Evolutionary conservation across 1,284 basidiomycete species (phyloP).

Genomic region (Ganoderma resinaceum): DNA sequence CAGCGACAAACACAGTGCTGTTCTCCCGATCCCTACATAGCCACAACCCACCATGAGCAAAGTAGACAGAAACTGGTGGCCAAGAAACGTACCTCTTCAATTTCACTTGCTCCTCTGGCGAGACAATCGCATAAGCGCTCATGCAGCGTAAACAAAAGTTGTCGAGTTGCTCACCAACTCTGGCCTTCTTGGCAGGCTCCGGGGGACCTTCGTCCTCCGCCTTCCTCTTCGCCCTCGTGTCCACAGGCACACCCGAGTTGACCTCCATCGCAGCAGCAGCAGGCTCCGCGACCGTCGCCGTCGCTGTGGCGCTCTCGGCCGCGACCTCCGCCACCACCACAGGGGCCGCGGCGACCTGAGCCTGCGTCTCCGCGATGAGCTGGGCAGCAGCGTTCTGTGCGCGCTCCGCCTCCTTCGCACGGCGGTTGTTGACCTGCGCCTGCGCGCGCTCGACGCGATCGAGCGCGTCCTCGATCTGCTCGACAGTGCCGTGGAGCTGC

Average conservation of each 20-base stretch:
- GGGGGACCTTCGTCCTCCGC: slow-evolving; percentile 58
- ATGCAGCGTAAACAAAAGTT: background rate
- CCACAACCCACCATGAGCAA: background rate
- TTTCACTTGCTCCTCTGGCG: slow-evolving; percentile 50
- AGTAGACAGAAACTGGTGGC: background rate
- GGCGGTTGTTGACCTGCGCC: slow-evolving; percentile 64
- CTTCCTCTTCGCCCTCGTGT: slow-evolving; percentile 62
- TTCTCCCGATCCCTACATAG: slow-evolving; percentile 90
- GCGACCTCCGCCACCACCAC: slow-evolving; percentile 42
- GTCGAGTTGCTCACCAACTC: slow-evolving; percentile 54
- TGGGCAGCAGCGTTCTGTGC: slow-evolving; percentile 61
- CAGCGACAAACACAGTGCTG: slow-evolving; percentile 87
- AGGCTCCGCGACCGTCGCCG: slow-evolving; percentile 2
- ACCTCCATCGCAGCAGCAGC: slow-evolving; percentile 60
- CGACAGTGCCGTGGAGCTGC: slow-evolving; percentile 78
- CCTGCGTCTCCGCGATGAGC: slow-evolving; percentile 54
- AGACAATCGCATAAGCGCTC: background rate
- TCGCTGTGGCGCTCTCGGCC: slow-evolving; percentile 26
- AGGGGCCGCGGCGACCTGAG: slow-evolving; percentile 14
- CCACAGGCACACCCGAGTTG: slow-evolving; percentile 43
- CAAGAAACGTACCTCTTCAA: slow-evolving; percentile 65
- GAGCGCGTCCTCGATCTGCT: slow-evolving; percentile 73
- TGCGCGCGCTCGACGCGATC: slow-evolving; percentile 74
- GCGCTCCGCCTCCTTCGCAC: slow-evolving; percentile 75
- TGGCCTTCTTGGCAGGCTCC: slow-evolving; percentile 63